Percentiles rank a stretch among this genome's conserved stretches.
phyloP scores from a whole-genome alignment of 2,329 filamentous ascomycete species.

The Cladophialophora chaetospira region DNA sequence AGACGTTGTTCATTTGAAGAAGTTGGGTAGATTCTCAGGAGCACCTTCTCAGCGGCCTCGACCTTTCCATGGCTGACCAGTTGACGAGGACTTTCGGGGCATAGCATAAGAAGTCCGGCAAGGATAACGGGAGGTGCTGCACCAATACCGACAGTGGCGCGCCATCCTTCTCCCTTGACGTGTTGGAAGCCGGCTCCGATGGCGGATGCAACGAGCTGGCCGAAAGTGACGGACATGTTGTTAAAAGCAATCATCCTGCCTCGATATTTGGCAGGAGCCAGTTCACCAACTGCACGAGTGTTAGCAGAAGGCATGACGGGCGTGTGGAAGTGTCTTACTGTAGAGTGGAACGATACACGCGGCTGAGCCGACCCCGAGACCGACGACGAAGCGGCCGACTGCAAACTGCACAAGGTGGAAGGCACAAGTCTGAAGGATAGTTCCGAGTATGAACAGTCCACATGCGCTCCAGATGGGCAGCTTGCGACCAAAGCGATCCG shows the following conservation, averaged over 20 bases:
- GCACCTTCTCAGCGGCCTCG: slow-evolving; percentile 62
- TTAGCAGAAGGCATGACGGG: no score
- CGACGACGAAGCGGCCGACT: slow-evolving; percentile 48
- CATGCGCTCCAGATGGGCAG: slow-evolving; percentile 50
- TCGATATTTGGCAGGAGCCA: slow-evolving; percentile 53
- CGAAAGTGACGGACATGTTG: slow-evolving; percentile 79
- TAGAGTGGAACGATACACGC: slow-evolving; percentile 61
- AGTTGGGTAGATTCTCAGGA: slow-evolving; percentile 61
- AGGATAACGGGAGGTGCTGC: slow-evolving; percentile 75
- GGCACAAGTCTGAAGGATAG: slow-evolving; percentile 46
- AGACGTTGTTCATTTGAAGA: slow-evolving; percentile 72
- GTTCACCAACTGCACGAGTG: slow-evolving; percentile 60
- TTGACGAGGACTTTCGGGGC: slow-evolving; percentile 69
- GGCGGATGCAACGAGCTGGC: slow-evolving; percentile 88
- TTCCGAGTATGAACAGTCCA: slow-evolving; percentile 47
- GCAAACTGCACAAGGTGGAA: slow-evolving; percentile 48
- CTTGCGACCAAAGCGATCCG: slow-evolving; percentile 53
- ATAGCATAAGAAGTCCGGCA: slow-evolving; percentile 64
- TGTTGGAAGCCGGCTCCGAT: slow-evolving; percentile 73
- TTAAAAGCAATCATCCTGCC: slow-evolving; percentile 58
- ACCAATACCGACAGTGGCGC: slow-evolving; percentile 85
- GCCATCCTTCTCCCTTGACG: slow-evolving; percentile 35
- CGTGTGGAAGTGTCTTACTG: background rate
- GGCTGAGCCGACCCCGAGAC: slow-evolving; percentile 49
- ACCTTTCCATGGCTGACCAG: slow-evolving; percentile 41